Percentiles rank a stretch among this genome's conserved stretches.
These are phyloP conservation scores for Penicillium macrosclerotiorum DNA, from an alignment of 495 filamentous ascomycete species.

Conservation along the genomic window DNA sequence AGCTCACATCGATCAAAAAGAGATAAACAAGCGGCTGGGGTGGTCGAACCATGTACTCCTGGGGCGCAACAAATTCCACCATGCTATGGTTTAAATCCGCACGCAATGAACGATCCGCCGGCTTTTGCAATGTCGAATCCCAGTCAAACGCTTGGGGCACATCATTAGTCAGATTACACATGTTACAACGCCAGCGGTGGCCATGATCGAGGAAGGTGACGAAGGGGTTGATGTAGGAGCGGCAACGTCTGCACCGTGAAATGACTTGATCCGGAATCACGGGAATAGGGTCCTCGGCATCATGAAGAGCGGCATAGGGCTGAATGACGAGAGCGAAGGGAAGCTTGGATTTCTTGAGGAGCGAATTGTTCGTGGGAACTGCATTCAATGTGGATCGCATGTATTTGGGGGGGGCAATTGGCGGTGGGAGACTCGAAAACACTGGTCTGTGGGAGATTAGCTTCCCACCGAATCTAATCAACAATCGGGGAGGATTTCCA, in stretches of 20 bases:
- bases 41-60: constrained; percentile 99
- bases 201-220: constrained; percentile 95
- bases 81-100: constrained; percentile 91
- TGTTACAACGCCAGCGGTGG: constrained; percentile 98
- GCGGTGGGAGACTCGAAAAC: constrained; percentile 89
- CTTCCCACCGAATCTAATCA: constrained; percentile 9
- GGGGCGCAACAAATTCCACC: constrained; percentile 94
- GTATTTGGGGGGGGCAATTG: constrained; percentile 91
- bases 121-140: constrained; percentile 88
- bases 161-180: constrained; percentile 98
- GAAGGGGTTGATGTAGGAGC: constrained; percentile 97
- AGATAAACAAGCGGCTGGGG: constrained; percentile 97
- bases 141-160: constrained; percentile 98
- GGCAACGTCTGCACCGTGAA: constrained; percentile 88
- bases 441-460: constrained; percentile 63
- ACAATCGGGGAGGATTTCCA: not conserved
- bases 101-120: constrained; percentile 83
- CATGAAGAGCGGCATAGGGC: constrained; percentile 89
- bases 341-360: constrained; percentile 94
- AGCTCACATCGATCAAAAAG: constrained; percentile 96
- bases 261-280: constrained; percentile 97
- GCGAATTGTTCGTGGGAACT: constrained; percentile 82
- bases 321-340: constrained; percentile 96
- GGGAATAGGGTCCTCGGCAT: constrained; percentile 85
- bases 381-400: constrained; percentile 93